Conservation (phyloP, 2,329 filamentous ascomycete species). For the Diplodia corticola region DNA sequence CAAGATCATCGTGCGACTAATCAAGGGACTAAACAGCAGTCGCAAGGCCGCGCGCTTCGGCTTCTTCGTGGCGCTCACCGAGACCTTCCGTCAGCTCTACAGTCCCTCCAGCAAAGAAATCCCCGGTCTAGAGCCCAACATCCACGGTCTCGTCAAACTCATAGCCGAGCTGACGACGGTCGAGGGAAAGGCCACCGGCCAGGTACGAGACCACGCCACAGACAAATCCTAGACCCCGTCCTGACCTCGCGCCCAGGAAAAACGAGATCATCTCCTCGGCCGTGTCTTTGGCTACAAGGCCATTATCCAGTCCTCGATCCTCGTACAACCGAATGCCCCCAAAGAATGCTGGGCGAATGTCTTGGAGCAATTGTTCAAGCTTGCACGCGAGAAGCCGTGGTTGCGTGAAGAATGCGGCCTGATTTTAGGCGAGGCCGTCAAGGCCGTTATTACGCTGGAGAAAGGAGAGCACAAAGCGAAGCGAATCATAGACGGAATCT, state of each 20-base stretch:
- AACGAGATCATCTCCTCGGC: constrained; percentile 81
- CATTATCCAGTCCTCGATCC: constrained; percentile 74
- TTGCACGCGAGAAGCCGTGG: constrained; percentile 84
- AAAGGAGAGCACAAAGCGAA: constrained; percentile 56
- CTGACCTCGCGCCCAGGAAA: constrained; percentile 63
- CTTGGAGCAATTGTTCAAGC: constrained; percentile 70
- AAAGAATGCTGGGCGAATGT: constrained; percentile 63
- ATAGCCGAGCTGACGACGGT: constrained; percentile 55
- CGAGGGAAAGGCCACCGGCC: constrained; percentile 54
- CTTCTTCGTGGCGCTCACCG: constrained; percentile 85
- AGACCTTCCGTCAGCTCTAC: constrained; percentile 72
- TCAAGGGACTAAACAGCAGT: constrained; percentile 85
- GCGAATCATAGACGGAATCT: constrained; percentile 62
- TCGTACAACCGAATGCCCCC: constrained; percentile 60
- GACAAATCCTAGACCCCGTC: background rate
- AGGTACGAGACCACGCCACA: constrained; percentile 44
- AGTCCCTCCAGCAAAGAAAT: constrained; percentile 41
- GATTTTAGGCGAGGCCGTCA: constrained; percentile 72
- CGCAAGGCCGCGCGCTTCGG: constrained; percentile 85
- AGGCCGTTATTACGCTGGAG: constrained; percentile 49
- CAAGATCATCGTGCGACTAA: constrained; percentile 55
- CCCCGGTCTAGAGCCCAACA: constrained; percentile 38
- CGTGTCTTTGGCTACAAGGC: constrained; percentile 85
- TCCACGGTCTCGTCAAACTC: constrained; percentile 51
- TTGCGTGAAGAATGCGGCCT: constrained; percentile 84